These are phyloP conservation scores for Xylaria sp. DNA, from an alignment of 2,329 filamentous ascomycete species.

Conservation along the genomic window DNA sequence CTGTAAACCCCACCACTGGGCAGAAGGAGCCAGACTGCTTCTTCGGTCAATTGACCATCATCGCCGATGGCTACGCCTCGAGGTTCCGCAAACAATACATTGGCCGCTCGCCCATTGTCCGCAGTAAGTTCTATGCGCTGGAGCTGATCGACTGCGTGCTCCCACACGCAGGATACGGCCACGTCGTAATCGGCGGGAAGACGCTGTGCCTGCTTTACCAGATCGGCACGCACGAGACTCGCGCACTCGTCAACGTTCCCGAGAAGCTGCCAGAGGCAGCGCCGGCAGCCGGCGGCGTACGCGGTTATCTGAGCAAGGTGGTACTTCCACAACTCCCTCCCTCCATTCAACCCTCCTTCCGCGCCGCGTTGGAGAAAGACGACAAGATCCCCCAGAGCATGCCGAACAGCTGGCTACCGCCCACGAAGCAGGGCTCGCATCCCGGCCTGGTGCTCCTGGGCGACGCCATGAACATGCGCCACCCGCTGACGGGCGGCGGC, in stretches of 20 bases:
- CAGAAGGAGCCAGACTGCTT: conserved; percentile 75
- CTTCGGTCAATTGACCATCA: conserved; percentile 87
- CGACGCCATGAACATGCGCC: conserved; percentile 99
- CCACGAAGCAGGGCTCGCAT: conserved; percentile 73
- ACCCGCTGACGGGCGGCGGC: conserved; percentile 93
- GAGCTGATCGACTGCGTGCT: conserved; percentile 90
- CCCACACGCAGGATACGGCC: conserved; percentile 79
- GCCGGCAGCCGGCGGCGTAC: conserved; percentile 80
- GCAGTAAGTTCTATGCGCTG: conserved; percentile 91
- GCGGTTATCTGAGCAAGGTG: conserved; percentile 81
- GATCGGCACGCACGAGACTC: conserved; percentile 94
- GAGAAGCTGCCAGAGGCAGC: conserved; percentile 78
- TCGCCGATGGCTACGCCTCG: conserved; percentile 91
- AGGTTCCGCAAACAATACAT: conserved; percentile 88
- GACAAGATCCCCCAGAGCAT: conserved; percentile 83
- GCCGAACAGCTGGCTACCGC: conserved; percentile 95
- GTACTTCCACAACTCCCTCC: conserved; percentile 82
- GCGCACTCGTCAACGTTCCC: conserved; percentile 88
- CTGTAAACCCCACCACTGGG: conserved; percentile 65
- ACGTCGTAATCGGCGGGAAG: conserved; percentile 84
- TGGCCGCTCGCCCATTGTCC: conserved; percentile 71
- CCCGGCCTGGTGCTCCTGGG: conserved; percentile 84
- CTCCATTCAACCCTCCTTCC: conserved; percentile 76
- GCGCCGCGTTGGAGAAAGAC: conserved; percentile 75
- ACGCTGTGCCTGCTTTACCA: conserved; percentile 91